These are phyloP conservation scores for Aspergillus fijiensis DNA, from an alignment of 2,329 filamentous ascomycete species.

Conservation along the genomic window DNA sequence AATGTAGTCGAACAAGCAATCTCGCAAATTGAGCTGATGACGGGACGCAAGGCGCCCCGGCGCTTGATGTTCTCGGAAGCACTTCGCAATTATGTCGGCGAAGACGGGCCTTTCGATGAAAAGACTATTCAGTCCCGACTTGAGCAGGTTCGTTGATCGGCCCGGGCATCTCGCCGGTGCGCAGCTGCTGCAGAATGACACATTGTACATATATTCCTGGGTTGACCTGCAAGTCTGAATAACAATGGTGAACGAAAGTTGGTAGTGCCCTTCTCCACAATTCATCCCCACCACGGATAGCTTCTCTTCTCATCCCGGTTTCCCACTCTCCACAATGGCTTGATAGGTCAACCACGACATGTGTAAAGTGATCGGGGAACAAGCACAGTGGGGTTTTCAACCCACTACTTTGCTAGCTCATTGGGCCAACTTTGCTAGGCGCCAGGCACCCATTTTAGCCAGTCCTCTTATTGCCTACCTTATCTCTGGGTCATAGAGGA, in stretches of 20 bases:
- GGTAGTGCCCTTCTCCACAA: not conserved
- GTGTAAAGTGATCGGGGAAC: too few species aligned
- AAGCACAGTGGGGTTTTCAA: not conserved
- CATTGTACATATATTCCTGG: not conserved
- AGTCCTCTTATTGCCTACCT: too few species aligned
- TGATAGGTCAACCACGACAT: too few species aligned
- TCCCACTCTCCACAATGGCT: not conserved
- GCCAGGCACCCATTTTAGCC: not conserved
- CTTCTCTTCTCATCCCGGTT: not conserved
- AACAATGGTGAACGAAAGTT: not conserved
- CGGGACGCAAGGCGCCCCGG: conserved; percentile 68
- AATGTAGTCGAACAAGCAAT: conserved; percentile 76
- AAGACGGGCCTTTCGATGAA: conserved; percentile 37
- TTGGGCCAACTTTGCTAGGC: not conserved
- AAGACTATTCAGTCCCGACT: conserved; percentile 39
- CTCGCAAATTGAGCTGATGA: conserved; percentile 80
- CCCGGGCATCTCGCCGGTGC: not conserved
- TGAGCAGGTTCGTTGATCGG: conserved; percentile 27
- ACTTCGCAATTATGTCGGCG: conserved; percentile 37
- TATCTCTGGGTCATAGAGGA: too few species aligned
- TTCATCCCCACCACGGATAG: too few species aligned
- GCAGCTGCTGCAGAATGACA: not conserved
- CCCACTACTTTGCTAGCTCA: not conserved
- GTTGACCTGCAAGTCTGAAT: not conserved
- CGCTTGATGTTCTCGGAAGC: conserved; percentile 69